Percentiles rank a stretch among this genome's conserved stretches.
Evolutionary conservation across 306 rosid species (phyloP).

Genomic region (Cucumis sativus): DNA sequence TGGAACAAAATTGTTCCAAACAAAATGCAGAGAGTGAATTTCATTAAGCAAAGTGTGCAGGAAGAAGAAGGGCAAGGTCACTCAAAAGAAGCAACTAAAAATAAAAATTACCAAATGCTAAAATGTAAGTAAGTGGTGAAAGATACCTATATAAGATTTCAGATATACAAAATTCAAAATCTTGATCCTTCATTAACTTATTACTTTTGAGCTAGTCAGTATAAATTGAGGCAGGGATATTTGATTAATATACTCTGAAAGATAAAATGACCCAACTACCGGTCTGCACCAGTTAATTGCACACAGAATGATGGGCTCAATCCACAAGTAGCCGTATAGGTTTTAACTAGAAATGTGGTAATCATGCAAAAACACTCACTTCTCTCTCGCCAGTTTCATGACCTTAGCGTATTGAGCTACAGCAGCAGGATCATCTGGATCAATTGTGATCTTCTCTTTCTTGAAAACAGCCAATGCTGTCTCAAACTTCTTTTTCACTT

Average conservation of each 20-base stretch:
- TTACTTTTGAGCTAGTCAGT: not conserved
- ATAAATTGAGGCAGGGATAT: not conserved
- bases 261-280: not conserved
- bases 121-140: not conserved
- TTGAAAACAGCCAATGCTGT: conserved; percentile 58
- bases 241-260: not conserved
- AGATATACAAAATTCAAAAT: not conserved
- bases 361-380: conserved; percentile 40
- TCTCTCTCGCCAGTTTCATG: conserved; percentile 74
- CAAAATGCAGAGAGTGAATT: not conserved
- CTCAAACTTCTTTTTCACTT: conserved; percentile 75
- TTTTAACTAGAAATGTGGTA: not conserved
- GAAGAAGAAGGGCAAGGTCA: not conserved
- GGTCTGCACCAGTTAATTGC: not conserved
- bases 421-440: conserved; percentile 77
- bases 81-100: not conserved
- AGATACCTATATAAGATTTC: not conserved
- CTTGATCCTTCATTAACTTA: not conserved
- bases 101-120: not conserved
- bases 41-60: not conserved
- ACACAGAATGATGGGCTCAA: not conserved
- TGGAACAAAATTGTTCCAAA: not conserved
- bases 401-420: conserved; percentile 74
- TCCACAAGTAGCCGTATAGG: not conserved
- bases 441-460: conserved; percentile 85